Evolutionary conservation across 345 rosid genomes (phyloP), one percentile per base, ranked within the genome.

Genomic region (Eucalyptus cladocalyx): DNA sequence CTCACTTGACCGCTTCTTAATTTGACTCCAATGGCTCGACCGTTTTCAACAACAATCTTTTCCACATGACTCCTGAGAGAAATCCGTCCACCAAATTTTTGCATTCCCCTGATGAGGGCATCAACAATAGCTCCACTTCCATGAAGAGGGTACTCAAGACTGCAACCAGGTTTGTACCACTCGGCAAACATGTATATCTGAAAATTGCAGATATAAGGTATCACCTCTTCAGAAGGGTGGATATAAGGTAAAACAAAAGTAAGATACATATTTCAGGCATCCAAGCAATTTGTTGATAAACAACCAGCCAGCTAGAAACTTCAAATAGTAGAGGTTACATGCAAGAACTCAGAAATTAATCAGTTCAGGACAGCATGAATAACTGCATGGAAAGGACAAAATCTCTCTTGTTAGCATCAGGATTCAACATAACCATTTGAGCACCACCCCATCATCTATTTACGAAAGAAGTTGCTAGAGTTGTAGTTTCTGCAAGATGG

Each of bases 131-230:
- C 99, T 47, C 98, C 99, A 43, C 92, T 96, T 40, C 99, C 99
- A 90, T 95, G 94, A 87, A 96, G 91, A 88, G 99, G 99, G 89
- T 96, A 97, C 72, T 97, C 99, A 80, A 97, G 88, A 58, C 93
- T 88, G 93, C 97, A 96, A 67, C 98, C 98, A 65, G 98, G 97
- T 91, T 97, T 96, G 91, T 97, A 97, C 99, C 98, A 97, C 92
- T 96, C 99, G 6, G 99, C 97, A 92, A 97, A 96, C 99, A 97
- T 97, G 95, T 97, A 97, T 72, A 97, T 89, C 99, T 97, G 95
- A 89, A 95, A 88, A 85, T 92, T 72, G 81, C 45, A 21, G 15
- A 72, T 21, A 62, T 28, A 60, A 23, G 43, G 87, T 21, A 30
- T 86, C 60, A 50, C 28, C 60, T 2, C 47, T 10, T 51, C 28